Base-by-base conservation (phyloP, 2,329 filamentous ascomycete genomes). In the Exutisphaerella laricina region DNA sequence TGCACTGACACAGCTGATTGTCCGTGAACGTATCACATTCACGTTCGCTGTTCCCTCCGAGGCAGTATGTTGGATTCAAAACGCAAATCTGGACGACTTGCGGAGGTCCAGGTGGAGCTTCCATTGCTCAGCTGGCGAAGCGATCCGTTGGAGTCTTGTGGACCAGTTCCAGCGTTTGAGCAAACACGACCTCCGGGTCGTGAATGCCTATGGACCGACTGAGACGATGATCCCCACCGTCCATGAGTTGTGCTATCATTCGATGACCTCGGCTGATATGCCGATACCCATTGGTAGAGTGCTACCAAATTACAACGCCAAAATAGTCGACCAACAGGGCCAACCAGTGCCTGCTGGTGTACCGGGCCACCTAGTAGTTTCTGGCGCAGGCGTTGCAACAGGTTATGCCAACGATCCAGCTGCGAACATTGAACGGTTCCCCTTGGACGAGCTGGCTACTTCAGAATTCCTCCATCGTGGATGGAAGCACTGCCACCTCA, bases 41-140 rank as follows among this genome's bases (percentile, higher is more conserved):
- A 72, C 67, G 0, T 50, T 43, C 2, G 60, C 58, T 2, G 70
- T 66, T 0, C 69, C 70, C 0, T 66, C 71, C 0, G 69, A 74
- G 46, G 68, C 66, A 34, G 4, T 14, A 1, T 20, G 37, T 14
- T 58, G 54, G 54, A 4, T 62, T 5, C n/a, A 33, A n/a, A 39
- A 40, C 17, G 45, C 29, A 9, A 14, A 12, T 3, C 23, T 21
- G 5, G 18, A 30, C 22, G 21, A 40, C 6, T 12, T 13, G 9
- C n/a, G 33, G 6, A 21, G 36, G n/a, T 38, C 23, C 0, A 12
- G n/a, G 0, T 69, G 64, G 62, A 38, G 43, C 4, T 39, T 41
- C 13, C 66, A 65, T 0, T 51, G 54, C 10, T 39, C 13, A 1
- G 66, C 56, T 3, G 66, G 66, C 10, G 66, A 69, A 48, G 16